Percentiles rank a stretch among this genome's conserved stretches.
These are phyloP conservation scores for Protea cynaroides DNA, from an alignment of 164 flowering plant genomes.

Conservation along the genomic window DNA sequence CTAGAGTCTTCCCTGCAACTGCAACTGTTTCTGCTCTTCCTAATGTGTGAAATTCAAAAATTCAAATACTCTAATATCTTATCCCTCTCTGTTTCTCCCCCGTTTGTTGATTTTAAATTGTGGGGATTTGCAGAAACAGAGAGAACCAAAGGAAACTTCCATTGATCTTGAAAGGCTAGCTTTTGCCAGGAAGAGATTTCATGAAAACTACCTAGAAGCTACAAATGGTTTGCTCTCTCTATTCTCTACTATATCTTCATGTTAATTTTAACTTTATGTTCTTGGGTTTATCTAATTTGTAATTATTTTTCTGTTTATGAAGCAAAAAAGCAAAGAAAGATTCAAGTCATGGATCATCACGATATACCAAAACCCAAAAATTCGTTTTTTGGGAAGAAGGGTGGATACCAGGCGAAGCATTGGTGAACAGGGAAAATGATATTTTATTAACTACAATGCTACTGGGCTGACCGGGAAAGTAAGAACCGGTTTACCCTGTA, in stretches of 20 bases:
- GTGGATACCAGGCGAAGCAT: slow-evolving; percentile 66
- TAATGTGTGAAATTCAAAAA: slow-evolving; percentile 24
- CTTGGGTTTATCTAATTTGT: neutral
- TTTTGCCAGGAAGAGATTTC: slow-evolving; percentile 82
- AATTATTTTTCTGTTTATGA: slow-evolving; percentile 21
- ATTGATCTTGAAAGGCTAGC: slow-evolving; percentile 70
- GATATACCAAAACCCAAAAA: slow-evolving; percentile 90
- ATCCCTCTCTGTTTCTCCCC: too few relatives aligned
- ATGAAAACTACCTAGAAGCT: slow-evolving; percentile 82
- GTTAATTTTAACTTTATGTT: neutral
- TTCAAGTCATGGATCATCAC: slow-evolving; percentile 89
- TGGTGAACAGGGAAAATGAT: slow-evolving; percentile 35
- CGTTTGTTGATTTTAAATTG: neutral
- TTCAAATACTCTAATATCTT: neutral
- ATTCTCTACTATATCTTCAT: neutral
- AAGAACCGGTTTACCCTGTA: neutral
- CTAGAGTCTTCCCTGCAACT: slow-evolving; percentile 13
- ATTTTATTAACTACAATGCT: neutral
- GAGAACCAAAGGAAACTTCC: slow-evolving; percentile 33
- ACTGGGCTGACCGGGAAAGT: neutral
- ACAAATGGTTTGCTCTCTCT: slow-evolving; percentile 60
- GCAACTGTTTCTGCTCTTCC: slow-evolving; percentile 31
- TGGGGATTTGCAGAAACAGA: slow-evolving; percentile 40
- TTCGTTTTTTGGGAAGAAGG: too few relatives aligned
- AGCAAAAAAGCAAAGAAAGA: slow-evolving; percentile 97